A percentile compares a stretch with the other conserved stretches of the same genome.
phyloP scores from a whole-genome alignment of 352 stramenopile genomes.

The Blastocystis hominis region DNA sequence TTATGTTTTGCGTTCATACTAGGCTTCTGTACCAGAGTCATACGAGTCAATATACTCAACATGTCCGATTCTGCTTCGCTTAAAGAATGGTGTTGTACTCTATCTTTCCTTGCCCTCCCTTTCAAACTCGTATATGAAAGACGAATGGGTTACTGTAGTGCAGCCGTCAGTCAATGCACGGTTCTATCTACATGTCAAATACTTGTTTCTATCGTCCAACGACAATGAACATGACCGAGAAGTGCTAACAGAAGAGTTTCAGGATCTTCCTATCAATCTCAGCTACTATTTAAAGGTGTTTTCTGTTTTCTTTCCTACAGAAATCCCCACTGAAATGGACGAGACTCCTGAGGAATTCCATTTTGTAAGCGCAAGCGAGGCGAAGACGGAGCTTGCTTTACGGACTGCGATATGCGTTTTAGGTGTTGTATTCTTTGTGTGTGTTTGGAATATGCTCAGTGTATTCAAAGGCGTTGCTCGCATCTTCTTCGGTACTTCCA shows the following conservation, averaged over 20 bases:
- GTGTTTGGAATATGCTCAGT: background rate
- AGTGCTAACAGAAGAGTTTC: background rate
- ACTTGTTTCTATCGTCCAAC: background rate
- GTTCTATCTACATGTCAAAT: slow-evolving; percentile 33
- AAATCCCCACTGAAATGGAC: background rate
- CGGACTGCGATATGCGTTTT: background rate
- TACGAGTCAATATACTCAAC: background rate
- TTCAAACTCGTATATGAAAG: background rate
- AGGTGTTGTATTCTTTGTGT: background rate
- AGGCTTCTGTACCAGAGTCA: background rate
- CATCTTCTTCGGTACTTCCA: background rate
- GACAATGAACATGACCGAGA: background rate
- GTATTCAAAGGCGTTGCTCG: background rate
- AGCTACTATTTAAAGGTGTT: background rate
- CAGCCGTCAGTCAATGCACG: background rate
- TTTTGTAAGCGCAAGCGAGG: background rate
- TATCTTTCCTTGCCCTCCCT: background rate
- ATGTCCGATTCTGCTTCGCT: background rate
- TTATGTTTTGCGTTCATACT: background rate
- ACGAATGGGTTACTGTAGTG: background rate
- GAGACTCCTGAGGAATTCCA: background rate
- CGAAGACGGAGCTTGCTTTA: background rate
- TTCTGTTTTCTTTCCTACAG: background rate
- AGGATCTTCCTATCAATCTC: background rate
- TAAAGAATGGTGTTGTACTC: background rate